A percentile compares a stretch with the other conserved stretches of the same genome.
phyloP scores from a whole-genome alignment of 1,284 basidiomycete genomes.

The Melampsora larici-populina region DNA sequence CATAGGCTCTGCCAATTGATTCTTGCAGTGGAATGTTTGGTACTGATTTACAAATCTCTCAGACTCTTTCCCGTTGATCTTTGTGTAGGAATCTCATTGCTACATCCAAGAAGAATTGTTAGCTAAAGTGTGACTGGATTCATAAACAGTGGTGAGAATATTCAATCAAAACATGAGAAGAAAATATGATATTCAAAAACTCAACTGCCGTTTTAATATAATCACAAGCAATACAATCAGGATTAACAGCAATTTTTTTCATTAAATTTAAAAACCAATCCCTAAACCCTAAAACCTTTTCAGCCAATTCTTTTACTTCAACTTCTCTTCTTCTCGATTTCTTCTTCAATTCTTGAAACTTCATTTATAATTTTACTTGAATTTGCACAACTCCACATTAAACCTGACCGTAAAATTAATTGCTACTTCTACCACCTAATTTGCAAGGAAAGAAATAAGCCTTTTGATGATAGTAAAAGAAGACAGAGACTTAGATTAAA shows the following conservation, averaged over 20 bases:
- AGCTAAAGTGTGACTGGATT: too few species aligned
- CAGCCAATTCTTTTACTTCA: background rate
- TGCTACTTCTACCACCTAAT: constrained; percentile 36
- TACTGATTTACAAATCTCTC: too few species aligned
- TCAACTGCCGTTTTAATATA: constrained; percentile 24
- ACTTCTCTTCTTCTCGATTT: background rate
- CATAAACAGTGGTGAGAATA: too few species aligned
- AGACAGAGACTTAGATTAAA: background rate
- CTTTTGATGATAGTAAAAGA: background rate
- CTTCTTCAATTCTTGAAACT: background rate
- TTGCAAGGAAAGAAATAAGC: background rate
- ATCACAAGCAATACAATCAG: background rate
- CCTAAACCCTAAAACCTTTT: constrained; percentile 11
- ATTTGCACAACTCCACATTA: constrained; percentile 33
- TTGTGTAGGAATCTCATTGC: too few species aligned
- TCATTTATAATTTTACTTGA: constrained; percentile 3
- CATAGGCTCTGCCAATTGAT: too few species aligned
- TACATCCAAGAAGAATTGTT: too few species aligned
- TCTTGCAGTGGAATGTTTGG: too few species aligned
- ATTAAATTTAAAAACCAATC: constrained; percentile 14
- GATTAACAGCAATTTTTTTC: too few species aligned
- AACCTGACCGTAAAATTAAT: constrained; percentile 30
- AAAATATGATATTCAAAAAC: background rate
- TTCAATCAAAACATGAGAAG: background rate
- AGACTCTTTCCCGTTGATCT: too few species aligned